Conservation (phyloP, 2,329 filamentous ascomycete genomes). For the Pleurostoma richardsiae region DNA sequence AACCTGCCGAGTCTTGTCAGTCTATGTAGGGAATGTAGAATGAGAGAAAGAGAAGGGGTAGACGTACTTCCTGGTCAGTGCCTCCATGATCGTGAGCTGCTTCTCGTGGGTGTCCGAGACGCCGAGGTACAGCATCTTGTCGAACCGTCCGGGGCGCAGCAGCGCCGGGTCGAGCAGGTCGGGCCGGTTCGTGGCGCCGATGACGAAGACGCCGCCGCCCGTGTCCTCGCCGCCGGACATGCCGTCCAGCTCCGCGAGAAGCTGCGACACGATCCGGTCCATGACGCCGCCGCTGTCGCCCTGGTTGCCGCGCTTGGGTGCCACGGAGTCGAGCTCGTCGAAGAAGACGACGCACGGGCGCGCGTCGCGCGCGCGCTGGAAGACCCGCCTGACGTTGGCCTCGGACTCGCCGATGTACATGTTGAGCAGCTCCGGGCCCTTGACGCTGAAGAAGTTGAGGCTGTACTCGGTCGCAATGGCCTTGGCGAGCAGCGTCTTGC, state of each 20-base stretch:
- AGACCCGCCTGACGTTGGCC: constrained; percentile 84
- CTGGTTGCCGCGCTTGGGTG: constrained; percentile 94
- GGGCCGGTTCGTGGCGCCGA: constrained; percentile 91
- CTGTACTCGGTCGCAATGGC: constrained; percentile 92
- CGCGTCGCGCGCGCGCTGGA: constrained; percentile 81
- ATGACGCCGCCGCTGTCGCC: constrained; percentile 96
- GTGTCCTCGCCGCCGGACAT: constrained; percentile 91
- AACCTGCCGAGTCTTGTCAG: constrained; percentile 53
- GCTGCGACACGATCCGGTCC: constrained; percentile 93
- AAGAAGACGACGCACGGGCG: constrained; percentile 90
- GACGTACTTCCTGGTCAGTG: constrained; percentile 84
- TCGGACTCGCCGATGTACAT: constrained; percentile 97
- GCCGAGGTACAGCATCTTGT: constrained; percentile 97
- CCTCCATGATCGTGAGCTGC: constrained; percentile 90
- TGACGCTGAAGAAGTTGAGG: constrained; percentile 91
- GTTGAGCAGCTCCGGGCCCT: constrained; percentile 85
- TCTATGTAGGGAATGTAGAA: neutral
- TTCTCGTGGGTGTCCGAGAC: constrained; percentile 97
- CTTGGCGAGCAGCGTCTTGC: constrained; percentile 89
- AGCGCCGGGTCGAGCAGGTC: constrained; percentile 89
- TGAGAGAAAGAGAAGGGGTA: neutral
- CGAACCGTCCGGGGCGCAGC: constrained; percentile 84
- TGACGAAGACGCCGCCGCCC: constrained; percentile 85
- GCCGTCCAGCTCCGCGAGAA: constrained; percentile 91
- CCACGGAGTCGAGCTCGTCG: constrained; percentile 87